A percentile compares a stretch with the other conserved stretches of the same genome.
Conservation (phyloP, 1,139 yeast genomes). For the Protomyces inouyei region DNA sequence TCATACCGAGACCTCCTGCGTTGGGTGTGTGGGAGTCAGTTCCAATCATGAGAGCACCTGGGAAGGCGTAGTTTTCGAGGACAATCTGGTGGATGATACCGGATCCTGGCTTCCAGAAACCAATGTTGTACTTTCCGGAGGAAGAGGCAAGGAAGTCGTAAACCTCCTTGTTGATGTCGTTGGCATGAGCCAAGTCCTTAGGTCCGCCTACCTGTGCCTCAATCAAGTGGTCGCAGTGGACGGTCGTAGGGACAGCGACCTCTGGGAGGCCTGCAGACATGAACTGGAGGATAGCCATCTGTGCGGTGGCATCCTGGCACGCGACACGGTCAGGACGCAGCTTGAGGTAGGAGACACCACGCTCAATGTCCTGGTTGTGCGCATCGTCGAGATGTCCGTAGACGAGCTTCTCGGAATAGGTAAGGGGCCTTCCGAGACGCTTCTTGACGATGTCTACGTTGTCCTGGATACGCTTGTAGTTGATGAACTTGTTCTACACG, state of each 20-base stretch:
- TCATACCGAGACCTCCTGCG: slow-evolving; percentile 98
- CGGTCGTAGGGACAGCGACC: slow-evolving; percentile 95
- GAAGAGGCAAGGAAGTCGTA: slow-evolving; percentile 91
- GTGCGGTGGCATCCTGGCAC: slow-evolving; percentile 99
- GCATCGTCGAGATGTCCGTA: slow-evolving; percentile 97
- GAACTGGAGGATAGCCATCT: slow-evolving; percentile 97
- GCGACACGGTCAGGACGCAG: slow-evolving; percentile 99
- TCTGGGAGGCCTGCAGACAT: slow-evolving; percentile 95
- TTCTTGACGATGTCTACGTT: slow-evolving; percentile 79
- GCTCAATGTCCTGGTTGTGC: slow-evolving; percentile 83
- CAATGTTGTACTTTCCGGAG: slow-evolving; percentile 95
- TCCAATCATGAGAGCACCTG: slow-evolving; percentile 96
- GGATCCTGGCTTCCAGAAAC: slow-evolving; percentile 99
- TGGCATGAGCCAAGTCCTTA: slow-evolving; percentile 89
- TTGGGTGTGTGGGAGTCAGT: slow-evolving; percentile 99
- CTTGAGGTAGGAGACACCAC: slow-evolving; percentile 94
- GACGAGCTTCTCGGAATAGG: slow-evolving; percentile 93
- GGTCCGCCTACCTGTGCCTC: slow-evolving; percentile 95
- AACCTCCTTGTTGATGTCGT: slow-evolving; percentile 90
- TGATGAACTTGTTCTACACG: slow-evolving; percentile 24
- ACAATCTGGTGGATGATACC: slow-evolving; percentile 98
- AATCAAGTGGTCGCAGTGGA: slow-evolving; percentile 98
- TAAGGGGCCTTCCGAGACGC: slow-evolving; percentile 87
- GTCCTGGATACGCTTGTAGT: slow-evolving; percentile 45
- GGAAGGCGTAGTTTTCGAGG: slow-evolving; percentile 95